Evolutionary conservation across 352 stramenopile species (phyloP).

Genomic region (Poterioochromonas sp.): DNA sequence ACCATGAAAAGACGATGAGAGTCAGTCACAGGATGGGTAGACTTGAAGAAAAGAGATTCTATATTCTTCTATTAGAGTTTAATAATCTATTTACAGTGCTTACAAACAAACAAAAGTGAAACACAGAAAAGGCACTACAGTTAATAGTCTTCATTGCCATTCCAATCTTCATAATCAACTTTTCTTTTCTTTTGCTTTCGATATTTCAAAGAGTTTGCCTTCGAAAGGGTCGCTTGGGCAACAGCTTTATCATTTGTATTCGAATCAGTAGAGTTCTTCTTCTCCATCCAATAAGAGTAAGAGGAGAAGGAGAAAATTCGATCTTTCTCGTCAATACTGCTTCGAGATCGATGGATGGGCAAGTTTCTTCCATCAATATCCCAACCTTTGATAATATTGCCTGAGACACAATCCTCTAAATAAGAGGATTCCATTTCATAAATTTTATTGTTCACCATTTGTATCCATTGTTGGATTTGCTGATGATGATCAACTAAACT

Average conservation of each 20-base stretch:
- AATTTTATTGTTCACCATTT: background rate
- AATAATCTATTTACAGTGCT: no score
- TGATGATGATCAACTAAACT: background rate
- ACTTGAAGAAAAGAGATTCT: no score
- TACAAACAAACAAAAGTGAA: no score
- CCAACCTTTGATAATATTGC: conserved; percentile 17
- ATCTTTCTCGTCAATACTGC: conserved; percentile 1
- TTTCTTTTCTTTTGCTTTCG: background rate
- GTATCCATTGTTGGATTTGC: background rate
- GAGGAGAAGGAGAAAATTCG: conserved; percentile 25
- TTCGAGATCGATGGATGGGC: background rate
- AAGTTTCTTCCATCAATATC: background rate
- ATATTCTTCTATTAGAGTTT: no score
- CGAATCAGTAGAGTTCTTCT: no score
- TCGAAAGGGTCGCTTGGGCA: background rate
- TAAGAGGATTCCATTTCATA: conserved; percentile 3
- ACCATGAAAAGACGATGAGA: no score
- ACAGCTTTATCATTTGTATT: conserved; percentile 22
- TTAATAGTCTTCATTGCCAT: conserved; percentile 36
- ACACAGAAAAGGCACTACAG: no score
- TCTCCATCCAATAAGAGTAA: background rate
- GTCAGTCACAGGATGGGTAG: no score
- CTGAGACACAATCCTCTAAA: background rate
- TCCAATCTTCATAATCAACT: background rate
- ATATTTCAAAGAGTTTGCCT: background rate